Base-by-base conservation (phyloP, 495 filamentous ascomycete genomes). In the Xylaria bambusicola region DNA sequence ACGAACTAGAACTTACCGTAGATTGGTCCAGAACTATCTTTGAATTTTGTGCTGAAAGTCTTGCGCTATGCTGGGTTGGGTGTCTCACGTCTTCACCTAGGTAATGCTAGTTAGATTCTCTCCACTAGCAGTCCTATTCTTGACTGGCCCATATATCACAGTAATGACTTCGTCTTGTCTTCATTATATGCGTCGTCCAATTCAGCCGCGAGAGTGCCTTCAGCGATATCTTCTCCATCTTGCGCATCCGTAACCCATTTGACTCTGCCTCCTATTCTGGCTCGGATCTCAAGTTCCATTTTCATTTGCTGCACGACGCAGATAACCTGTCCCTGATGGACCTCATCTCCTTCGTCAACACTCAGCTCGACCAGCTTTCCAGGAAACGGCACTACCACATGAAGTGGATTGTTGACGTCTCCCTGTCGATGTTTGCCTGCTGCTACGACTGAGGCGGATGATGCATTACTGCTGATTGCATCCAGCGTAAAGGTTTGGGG, bases 301-400 rank as follows among this genome's bases (percentile, higher is more conserved):
- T 87, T 86, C 83, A 87, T 87, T 71, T 87, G 84, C 65, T 83
- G 80, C 23, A 87, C 76, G 23, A 86, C 82, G 29, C 81, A 83
- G n/a, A 87, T 69, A 0, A 82, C 79, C 61, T 86, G 80, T 24
- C 81, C 77, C 47, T 80, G 71, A 8, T 67, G 74, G 0, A 87
- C 68, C 26, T 67, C 52, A 56, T 87, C 82, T 0, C 84, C 84
- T 15, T 79, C 74, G 5, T 77, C 68, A 2, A 87, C 81, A 7
- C 81, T 59, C 0, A 87, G 67, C 71, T 86, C 84, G 8, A 85
- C 77, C 12, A 87, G 60, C 58, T 81, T 84, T 0, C 84, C 84
- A 0, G 82, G 77, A 8, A 87, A 75, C 1, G 84, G 84, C 6
- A 85, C 71, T 9, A 80, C 66, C n/a, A 86, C 70, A 54, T 87